Percentiles rank a stretch among this genome's conserved stretches.
phyloP scores from a whole-genome alignment of 345 rosid genomes.

The Zanthoxylum bungeanum region DNA sequence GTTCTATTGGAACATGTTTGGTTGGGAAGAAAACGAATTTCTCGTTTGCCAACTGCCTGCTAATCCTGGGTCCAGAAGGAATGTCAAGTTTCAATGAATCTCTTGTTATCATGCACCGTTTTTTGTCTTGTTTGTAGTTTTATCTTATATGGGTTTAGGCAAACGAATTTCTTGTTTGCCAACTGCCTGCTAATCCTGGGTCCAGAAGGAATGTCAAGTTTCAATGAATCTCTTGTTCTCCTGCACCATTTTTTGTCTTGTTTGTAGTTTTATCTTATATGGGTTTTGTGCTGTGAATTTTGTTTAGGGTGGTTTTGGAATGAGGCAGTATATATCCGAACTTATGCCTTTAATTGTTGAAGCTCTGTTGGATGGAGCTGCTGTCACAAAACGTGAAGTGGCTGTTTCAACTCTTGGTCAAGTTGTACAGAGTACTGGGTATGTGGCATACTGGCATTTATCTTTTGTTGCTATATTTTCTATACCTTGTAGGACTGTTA shows the following conservation, averaged over 20 bases:
- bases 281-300: background rate
- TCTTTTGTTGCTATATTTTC: slow-evolving; percentile 6
- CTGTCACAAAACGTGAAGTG: slow-evolving; percentile 91
- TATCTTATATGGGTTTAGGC: too few species aligned
- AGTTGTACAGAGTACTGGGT: slow-evolving; percentile 99
- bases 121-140: too few species aligned
- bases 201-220: background rate
- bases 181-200: background rate
- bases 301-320: slow-evolving; percentile 92
- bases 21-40: background rate
- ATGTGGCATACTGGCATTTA: slow-evolving; percentile 23
- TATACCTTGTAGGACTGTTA: background rate
- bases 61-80: background rate
- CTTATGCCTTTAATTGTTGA: slow-evolving; percentile 98
- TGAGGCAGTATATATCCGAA: slow-evolving; percentile 86
- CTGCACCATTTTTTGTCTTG: too few species aligned
- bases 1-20: background rate
- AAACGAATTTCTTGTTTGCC: background rate
- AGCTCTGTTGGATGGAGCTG: slow-evolving; percentile 96
- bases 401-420: slow-evolving; percentile 98
- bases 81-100: background rate
- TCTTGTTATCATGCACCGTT: background rate
- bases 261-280: background rate
- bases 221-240: background rate
- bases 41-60: background rate